These are phyloP conservation scores for Russula virescens DNA, from an alignment of 768 basidiomycete species.

Conservation along the genomic window DNA sequence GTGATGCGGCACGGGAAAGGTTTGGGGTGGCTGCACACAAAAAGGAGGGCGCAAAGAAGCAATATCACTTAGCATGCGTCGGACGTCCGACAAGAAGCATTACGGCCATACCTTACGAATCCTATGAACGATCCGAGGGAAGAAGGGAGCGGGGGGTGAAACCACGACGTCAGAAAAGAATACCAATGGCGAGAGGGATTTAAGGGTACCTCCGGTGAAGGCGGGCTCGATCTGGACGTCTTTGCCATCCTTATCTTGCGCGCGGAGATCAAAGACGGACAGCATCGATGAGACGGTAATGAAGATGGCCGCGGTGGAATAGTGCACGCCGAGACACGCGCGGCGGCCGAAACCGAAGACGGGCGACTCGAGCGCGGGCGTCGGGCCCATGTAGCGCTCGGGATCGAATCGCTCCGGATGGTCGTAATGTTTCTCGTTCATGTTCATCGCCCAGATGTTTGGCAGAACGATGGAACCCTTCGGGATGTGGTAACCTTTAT, in stretches of 20 bases:
- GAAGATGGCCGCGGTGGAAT: constrained; percentile 20
- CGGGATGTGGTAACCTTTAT: constrained; percentile 31
- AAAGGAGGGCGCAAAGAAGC: background rate
- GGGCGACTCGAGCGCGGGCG: constrained; percentile 19
- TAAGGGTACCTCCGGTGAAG: constrained; percentile 19
- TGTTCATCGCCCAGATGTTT: constrained; percentile 31
- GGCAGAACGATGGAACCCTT: constrained; percentile 32
- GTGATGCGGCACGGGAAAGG: constrained; percentile 18
- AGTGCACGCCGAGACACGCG: constrained; percentile 21
- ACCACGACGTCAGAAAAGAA: background rate
- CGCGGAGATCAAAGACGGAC: constrained; percentile 19
- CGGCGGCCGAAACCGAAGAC: constrained; percentile 23
- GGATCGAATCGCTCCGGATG: constrained; percentile 18
- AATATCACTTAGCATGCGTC: background rate
- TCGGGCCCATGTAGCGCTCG: constrained; percentile 12
- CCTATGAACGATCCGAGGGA: background rate
- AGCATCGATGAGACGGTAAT: constrained; percentile 19
- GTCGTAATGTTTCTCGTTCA: constrained; percentile 21
- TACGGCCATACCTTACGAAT: constrained; percentile 16
- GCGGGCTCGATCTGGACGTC: constrained; percentile 17
- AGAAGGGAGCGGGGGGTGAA: too few species aligned
- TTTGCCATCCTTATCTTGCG: constrained; percentile 17
- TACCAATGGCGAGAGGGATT: background rate
- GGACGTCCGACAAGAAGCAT: background rate
- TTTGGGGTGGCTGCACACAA: constrained; percentile 17